Conservation (phyloP, 768 basidiomycete species). For the Sarcodon aspratus region DNA sequence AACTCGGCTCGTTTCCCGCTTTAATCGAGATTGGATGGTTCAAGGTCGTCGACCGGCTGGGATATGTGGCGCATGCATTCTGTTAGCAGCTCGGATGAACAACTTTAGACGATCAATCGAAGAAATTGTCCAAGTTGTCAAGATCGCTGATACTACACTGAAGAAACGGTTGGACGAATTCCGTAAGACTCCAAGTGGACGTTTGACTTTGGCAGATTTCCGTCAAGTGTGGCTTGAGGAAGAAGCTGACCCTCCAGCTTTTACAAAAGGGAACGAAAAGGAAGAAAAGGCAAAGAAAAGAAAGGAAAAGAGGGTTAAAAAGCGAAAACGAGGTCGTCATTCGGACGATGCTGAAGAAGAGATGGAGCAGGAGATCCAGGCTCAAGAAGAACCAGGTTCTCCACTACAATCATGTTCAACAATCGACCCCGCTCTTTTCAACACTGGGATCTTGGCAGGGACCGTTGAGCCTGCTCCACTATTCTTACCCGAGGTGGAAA, state of each 20-base stretch:
- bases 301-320: slow-evolving; percentile 17
- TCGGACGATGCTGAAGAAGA: slow-evolving; percentile 16
- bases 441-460: slow-evolving; percentile 57
- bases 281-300: slow-evolving; percentile 44
- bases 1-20: slow-evolving; percentile 84
- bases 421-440: slow-evolving; percentile 50
- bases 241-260: slow-evolving; percentile 87
- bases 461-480: slow-evolving; percentile 25
- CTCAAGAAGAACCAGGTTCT: slow-evolving; percentile 8
- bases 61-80: slow-evolving; percentile 91
- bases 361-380: slow-evolving; percentile 24
- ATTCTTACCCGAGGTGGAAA: slow-evolving; percentile 21
- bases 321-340: slow-evolving; percentile 11
- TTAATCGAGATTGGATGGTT: slow-evolving; percentile 96
- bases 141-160: slow-evolving; percentile 93
- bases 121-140: slow-evolving; percentile 97
- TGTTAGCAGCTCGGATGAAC: slow-evolving; percentile 97
- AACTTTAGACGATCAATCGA: slow-evolving; percentile 89
- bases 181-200: slow-evolving; percentile 78
- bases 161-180: slow-evolving; percentile 94
- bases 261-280: slow-evolving; percentile 62
- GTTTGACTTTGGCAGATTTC: slow-evolving; percentile 82
- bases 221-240: slow-evolving; percentile 85
- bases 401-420: slow-evolving; percentile 14
- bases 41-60: slow-evolving; percentile 92